These are phyloP conservation scores for Platismatia glauca DNA, from an alignment of 495 filamentous ascomycete species.

Conservation along the genomic window DNA sequence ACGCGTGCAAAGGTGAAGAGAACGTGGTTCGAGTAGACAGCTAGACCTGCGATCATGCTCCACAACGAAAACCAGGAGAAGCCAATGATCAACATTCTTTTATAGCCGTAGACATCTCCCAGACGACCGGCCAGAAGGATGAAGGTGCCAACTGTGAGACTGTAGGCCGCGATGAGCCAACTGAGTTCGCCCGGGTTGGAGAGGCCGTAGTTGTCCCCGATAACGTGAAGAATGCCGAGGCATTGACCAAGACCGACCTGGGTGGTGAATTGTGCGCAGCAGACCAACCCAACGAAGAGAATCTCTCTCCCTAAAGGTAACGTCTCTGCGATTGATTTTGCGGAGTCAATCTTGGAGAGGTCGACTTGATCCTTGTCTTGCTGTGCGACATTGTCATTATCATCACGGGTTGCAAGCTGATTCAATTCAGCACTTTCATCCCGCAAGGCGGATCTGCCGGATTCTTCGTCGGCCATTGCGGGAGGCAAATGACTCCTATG, in stretches of 20 bases:
- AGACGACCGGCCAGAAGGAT: slow-evolving; percentile 54
- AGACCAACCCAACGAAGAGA: slow-evolving; percentile 36
- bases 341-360: slow-evolving; percentile 1
- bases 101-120: slow-evolving; percentile 52
- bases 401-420: not conserved
- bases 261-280: slow-evolving; percentile 40
- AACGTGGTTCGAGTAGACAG: slow-evolving; percentile 38
- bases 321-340: slow-evolving; percentile 7
- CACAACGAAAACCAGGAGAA: slow-evolving; percentile 51
- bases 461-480: not conserved
- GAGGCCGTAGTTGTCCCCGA: slow-evolving; percentile 18
- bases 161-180: slow-evolving; percentile 52
- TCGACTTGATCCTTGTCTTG: not conserved
- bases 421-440: not conserved
- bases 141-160: slow-evolving; percentile 54
- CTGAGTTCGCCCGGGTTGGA: slow-evolving; percentile 27
- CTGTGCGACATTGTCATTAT: not conserved
- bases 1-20: slow-evolving; percentile 52
- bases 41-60: slow-evolving; percentile 46
- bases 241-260: slow-evolving; percentile 33
- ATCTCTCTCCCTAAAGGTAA: slow-evolving; percentile 32
- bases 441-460: not conserved
- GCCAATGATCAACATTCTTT: slow-evolving; percentile 47
- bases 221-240: slow-evolving; percentile 34
- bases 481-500: not conserved